Conservation (phyloP, 2,329 filamentous ascomycete species). For the Colletotrichum australisinense region DNA sequence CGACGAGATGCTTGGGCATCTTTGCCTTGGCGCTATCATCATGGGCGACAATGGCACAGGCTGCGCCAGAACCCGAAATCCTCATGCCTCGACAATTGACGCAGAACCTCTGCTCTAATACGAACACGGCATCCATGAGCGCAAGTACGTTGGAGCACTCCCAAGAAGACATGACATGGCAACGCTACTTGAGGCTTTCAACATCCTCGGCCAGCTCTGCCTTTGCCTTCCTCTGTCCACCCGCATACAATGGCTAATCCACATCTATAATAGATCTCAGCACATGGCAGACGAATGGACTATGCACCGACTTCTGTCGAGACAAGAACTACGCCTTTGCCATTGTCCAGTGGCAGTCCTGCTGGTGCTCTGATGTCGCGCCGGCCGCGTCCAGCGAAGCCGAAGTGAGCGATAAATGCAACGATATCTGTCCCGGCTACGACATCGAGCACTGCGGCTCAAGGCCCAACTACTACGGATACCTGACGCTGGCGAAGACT, state of each 20-base stretch:
- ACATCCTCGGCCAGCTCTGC: too few relatives aligned
- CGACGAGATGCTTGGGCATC: conserved; percentile 37
- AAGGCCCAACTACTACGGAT: conserved; percentile 66
- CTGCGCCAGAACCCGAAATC: conserved; percentile 4
- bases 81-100: conserved; percentile 35
- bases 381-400: conserved; percentile 58
- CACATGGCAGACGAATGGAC: conserved; percentile 76
- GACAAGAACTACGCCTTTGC: conserved; percentile 70
- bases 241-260: neutral
- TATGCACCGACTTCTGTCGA: conserved; percentile 71
- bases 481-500: conserved; percentile 65
- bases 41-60: conserved; percentile 39
- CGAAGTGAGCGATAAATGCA: conserved; percentile 59
- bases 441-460: conserved; percentile 71
- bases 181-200: neutral
- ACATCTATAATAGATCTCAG: conserved; percentile 59
- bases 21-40: conserved; percentile 41
- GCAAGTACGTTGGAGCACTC: conserved; percentile 44
- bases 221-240: neutral
- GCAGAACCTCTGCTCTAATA: conserved; percentile 46
- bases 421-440: conserved; percentile 74
- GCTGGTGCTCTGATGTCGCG: conserved; percentile 81
- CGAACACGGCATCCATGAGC: conserved; percentile 49
- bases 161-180: neutral
- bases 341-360: conserved; percentile 72